Base-by-base conservation (phyloP, 2,329 filamentous ascomycete species). In the Fusarium sp. region DNA sequence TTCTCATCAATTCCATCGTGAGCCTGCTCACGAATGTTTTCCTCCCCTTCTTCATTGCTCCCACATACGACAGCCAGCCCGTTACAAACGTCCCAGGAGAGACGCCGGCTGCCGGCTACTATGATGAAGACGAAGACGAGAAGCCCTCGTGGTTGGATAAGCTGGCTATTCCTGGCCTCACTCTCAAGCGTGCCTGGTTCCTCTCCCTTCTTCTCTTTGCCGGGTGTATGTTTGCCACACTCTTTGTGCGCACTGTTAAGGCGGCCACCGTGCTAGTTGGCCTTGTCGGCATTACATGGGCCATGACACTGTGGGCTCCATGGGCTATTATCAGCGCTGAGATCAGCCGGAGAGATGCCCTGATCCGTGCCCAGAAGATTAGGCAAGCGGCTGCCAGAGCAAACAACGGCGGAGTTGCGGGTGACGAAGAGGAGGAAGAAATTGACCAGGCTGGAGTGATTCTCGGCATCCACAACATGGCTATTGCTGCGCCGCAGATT, bases 261-360 rank as follows among this genome's bases (percentile, higher is more conserved):
- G 88, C 85, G 11, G 95, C 92, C 2, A 97, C 92, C 0, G 84
- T 88, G 2, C 85, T 97, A 34, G 91, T 97, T 57, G 92, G 90
- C 2, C 82, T 96, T 26, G 89, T 97, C 47, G 95, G 95, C 34
- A 89, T 98, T 61, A 94, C 93, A 2, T 98, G 95, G 95, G 94
- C 94, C 23, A 83, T 97, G 74, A 94, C 94, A 3, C 88, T 97
- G 28, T 98, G 95, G 95, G 95, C 94, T 1, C 95, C 95, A 0
- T 98, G 95, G 82, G 94, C 95, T 38, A 92, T 98, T 72, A 97
- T 98, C 77, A 94, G 93, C 45, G 93, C 93, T 7, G 95, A 98
- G 78, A 94, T 98, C 66, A 92, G 91, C 64, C 92, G 90, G 63
- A 90, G 93, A 8, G 92, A 97, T 76, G 89, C 91, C 40, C 68